phyloP scores from a whole-genome alignment of 345 rosid genomes.

The Pelargonium nanum region DNA sequence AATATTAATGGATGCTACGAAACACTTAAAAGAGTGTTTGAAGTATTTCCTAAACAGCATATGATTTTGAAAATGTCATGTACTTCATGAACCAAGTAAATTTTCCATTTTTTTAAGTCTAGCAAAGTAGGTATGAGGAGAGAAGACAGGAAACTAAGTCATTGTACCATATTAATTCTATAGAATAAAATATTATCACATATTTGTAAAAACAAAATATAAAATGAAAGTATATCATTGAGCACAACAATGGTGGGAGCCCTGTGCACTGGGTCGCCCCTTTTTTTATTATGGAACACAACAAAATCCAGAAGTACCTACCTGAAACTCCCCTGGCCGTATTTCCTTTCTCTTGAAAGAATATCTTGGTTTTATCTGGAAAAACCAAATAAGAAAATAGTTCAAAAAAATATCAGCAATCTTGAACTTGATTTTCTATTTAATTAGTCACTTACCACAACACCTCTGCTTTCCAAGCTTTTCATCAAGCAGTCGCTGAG shows the following conservation, averaged over 20 bases:
- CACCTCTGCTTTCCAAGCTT: slow-evolving; percentile 95
- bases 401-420: slow-evolving; percentile 5
- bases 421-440: not conserved
- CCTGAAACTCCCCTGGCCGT: slow-evolving; percentile 92
- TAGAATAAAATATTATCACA: too few species aligned
- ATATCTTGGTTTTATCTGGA: slow-evolving; percentile 92
- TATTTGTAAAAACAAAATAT: too few species aligned
- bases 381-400: slow-evolving; percentile 13
- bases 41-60: too few species aligned
- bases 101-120: too few species aligned
- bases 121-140: too few species aligned
- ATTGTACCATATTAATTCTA: too few species aligned
- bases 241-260: too few species aligned
- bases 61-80: too few species aligned
- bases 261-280: too few species aligned
- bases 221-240: not conserved
- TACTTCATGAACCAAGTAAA: not conserved
- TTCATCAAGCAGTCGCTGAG: slow-evolving; percentile 88
- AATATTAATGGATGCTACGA: too few species aligned
- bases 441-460: slow-evolving; percentile 42
- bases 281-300: not conserved
- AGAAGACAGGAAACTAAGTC: too few species aligned
- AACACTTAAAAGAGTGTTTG: too few species aligned
- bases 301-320: slow-evolving; percentile 14
- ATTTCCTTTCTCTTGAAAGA: slow-evolving; percentile 94